Percentiles rank a stretch among this genome's conserved stretches.
Conservation (phyloP, 495 filamentous ascomycete genomes). For the Lasiosphaeria hispida region DNA sequence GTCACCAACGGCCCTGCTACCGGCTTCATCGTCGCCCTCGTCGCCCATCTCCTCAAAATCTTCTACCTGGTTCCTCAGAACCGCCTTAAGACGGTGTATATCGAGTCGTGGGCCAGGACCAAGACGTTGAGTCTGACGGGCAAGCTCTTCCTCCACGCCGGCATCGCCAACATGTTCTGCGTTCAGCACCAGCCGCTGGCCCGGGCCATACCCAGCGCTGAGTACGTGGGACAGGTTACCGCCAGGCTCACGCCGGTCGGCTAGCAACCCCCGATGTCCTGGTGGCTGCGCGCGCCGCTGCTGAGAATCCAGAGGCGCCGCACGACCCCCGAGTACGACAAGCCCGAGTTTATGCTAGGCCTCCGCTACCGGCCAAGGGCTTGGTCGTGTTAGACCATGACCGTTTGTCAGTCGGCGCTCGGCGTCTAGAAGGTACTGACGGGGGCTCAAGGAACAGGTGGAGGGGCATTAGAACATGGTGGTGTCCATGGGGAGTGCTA, state of each 20-base stretch:
- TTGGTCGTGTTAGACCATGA: too few species aligned
- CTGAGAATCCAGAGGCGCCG: too few species aligned
- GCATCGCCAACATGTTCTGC: slow-evolving; percentile 44
- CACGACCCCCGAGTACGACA: too few species aligned
- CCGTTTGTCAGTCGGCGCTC: too few species aligned
- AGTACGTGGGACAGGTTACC: slow-evolving; percentile 14
- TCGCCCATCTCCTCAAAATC: slow-evolving; percentile 65
- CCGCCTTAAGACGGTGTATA: slow-evolving; percentile 65
- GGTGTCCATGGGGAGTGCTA: too few species aligned
- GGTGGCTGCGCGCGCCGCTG: neutral
- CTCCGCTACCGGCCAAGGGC: too few species aligned
- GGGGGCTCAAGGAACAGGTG: too few species aligned
- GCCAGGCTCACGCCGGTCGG: slow-evolving; percentile 8
- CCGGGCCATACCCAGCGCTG: neutral
- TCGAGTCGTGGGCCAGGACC: slow-evolving; percentile 90
- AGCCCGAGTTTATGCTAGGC: too few species aligned
- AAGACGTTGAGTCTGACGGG: slow-evolving; percentile 77
- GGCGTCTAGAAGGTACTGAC: too few species aligned
- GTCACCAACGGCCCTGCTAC: slow-evolving; percentile 88
- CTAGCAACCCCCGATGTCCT: neutral
- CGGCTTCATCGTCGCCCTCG: slow-evolving; percentile 72
- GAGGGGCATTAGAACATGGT: too few species aligned
- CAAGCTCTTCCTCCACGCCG: slow-evolving; percentile 53
- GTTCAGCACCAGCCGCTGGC: slow-evolving; percentile 38
- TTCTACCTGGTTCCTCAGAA: slow-evolving; percentile 41